A percentile compares a stretch with the other conserved stretches of the same genome.
Evolutionary conservation across 2,329 filamentous ascomycete genomes (phyloP).

Genomic region (Xylaria hypoxylon): DNA sequence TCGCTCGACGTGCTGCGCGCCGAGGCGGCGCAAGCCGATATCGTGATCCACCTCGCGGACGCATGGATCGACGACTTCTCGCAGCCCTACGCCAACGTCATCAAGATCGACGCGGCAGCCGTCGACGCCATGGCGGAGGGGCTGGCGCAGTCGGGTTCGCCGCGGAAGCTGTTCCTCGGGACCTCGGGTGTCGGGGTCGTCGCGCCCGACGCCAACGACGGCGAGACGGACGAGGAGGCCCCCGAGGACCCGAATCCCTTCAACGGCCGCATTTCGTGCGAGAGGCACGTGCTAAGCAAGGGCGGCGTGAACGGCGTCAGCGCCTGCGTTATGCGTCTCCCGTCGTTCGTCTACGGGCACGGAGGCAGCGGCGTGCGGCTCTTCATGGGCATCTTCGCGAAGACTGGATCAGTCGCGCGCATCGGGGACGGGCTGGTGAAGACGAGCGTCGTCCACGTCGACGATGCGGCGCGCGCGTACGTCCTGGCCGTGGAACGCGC

Average conservation of each 20-base stretch:
- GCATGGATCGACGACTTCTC: constrained; percentile 47
- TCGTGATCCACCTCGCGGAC: constrained; percentile 58
- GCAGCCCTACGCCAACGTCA: constrained; percentile 45
- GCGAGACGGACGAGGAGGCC: constrained; percentile 47
- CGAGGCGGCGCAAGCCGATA: constrained; percentile 55
- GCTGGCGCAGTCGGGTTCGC: constrained; percentile 40
- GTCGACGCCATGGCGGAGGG: constrained; percentile 54
- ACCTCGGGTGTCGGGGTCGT: constrained; percentile 51
- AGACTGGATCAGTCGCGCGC: constrained; percentile 50
- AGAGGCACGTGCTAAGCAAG: constrained; percentile 50
- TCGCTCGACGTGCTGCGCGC: constrained; percentile 53
- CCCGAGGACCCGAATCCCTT: constrained; percentile 41
- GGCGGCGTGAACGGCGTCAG: constrained; percentile 49
- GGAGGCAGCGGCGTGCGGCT: constrained; percentile 54
- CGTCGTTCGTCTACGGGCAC: constrained; percentile 59
- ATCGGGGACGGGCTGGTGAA: constrained; percentile 5
- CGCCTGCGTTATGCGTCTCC: constrained; percentile 54
- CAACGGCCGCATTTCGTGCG: constrained; percentile 46
- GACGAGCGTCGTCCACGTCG: constrained; percentile 49
- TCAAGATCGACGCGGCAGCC: constrained; percentile 51
- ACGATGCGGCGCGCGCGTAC: constrained; percentile 58
- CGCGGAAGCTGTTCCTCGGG: constrained; percentile 52
- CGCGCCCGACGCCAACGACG: constrained; percentile 45
- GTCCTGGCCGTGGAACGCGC: constrained; percentile 53
- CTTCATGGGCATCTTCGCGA: constrained; percentile 50